Evolutionary conservation across 352 stramenopile species (phyloP), one percentile per base, ranked within the genome.

Genomic region (Vaucheria bursata): DNA sequence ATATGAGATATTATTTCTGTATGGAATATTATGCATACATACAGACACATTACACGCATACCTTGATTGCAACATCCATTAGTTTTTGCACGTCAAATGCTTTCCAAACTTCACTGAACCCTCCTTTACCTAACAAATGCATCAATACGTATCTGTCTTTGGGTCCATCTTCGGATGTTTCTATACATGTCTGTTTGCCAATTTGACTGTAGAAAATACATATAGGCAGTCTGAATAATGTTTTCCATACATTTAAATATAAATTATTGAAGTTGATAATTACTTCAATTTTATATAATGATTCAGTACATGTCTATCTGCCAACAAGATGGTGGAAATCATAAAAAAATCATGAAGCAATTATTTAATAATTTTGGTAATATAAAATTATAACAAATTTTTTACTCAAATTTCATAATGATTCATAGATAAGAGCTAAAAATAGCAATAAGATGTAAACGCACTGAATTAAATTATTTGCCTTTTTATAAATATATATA

Each of bases 51-150:
- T n/a, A n/a, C n/a, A n/a, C 53, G 5, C 74, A 29, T 39, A 96
- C 91, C 83, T 97, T 97, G 31, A 96, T 88, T 1, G 92, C 92
- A 4, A 96, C 91, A 37, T 94, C 86, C 34, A 82, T 80, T 29
- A 90, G 38, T 35, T 88, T 83, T 7, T 83, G 49, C 25, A 97
- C 73, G 82, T 97, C 92, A 68, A 90, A 93, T 0, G 88, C 91
- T 53, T 88, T 85, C 91, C 90, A 96, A 0, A 97, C 91, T 86
- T 97, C 92, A 40, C 87, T 93, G 84, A 97, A 97, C 18, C 92
- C 92, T 29, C 92, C 92, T 83, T 94, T 94, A 7, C 92, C 92
- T 8, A 97, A 77, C 32, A 96, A 84, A 39, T 87, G 86, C 31
- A 92, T 75, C 35, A 96, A 82, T 6, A 95, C 78, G 81, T 96